Evolutionary conservation across 2,329 filamentous ascomycete genomes (phyloP).

Genomic region (Metarhizium rileyi): DNA sequence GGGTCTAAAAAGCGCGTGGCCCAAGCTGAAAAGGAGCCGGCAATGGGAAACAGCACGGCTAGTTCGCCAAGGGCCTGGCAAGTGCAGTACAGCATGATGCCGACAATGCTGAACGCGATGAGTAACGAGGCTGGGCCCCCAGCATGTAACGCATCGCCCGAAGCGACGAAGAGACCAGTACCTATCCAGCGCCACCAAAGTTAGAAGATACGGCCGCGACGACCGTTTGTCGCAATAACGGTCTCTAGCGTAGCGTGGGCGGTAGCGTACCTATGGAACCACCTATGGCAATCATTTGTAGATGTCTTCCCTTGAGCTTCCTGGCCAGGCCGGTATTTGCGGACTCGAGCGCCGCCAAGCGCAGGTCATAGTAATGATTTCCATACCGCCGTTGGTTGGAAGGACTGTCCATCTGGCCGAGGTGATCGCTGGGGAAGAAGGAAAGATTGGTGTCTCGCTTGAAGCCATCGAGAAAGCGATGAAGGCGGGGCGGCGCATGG

Average conservation of each 20-base stretch:
- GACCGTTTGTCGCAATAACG: neutral
- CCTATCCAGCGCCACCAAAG: conserved; percentile 3
- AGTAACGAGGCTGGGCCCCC: conserved; percentile 73
- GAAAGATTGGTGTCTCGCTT: conserved; percentile 46
- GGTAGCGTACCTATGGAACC: conserved; percentile 65
- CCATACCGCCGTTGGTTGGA: conserved; percentile 15
- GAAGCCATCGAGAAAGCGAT: conserved; percentile 50
- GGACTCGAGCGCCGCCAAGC: conserved; percentile 58
- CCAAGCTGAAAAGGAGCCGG: conserved; percentile 85
- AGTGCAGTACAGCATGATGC: conserved; percentile 83
- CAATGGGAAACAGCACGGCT: conserved; percentile 81
- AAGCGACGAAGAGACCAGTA: conserved; percentile 80
- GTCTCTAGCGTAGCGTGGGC: too few species aligned
- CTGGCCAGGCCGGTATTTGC: conserved; percentile 66
- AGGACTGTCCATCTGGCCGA: conserved; percentile 23
- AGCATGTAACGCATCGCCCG: conserved; percentile 56
- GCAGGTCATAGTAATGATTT: conserved; percentile 45
- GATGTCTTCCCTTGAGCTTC: conserved; percentile 70
- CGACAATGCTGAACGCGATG: conserved; percentile 70
- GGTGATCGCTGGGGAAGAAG: conserved; percentile 36
- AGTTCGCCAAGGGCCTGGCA: conserved; percentile 88
- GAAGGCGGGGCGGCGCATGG: conserved; percentile 22
- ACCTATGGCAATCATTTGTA: conserved; percentile 97
- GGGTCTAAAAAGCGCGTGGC: conserved; percentile 89
- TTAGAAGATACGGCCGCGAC: neutral